A percentile compares a stretch with the other conserved stretches of the same genome.
These are phyloP conservation scores for Nevesoporus exiguus DNA, from an alignment of 768 basidiomycete species.

Conservation along the genomic window DNA sequence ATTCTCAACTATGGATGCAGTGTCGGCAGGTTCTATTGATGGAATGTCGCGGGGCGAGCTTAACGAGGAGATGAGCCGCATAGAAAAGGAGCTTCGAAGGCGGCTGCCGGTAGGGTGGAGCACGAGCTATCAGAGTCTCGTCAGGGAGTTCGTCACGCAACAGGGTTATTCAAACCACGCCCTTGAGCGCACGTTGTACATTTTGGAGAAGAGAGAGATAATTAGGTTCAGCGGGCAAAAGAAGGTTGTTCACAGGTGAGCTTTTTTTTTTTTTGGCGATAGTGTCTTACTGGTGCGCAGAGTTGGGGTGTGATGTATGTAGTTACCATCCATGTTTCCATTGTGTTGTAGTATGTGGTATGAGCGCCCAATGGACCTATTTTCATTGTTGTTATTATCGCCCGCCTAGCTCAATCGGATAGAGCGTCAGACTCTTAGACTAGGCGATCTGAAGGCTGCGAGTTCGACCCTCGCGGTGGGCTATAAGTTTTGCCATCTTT, in stretches of 20 bases:
- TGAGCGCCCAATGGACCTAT: too few species aligned
- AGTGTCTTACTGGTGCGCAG: slow-evolving; percentile 10
- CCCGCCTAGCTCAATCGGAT: slow-evolving; percentile 69
- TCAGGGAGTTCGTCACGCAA: slow-evolving; percentile 89
- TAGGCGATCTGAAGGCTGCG: slow-evolving; percentile 57
- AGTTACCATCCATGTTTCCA: neutral
- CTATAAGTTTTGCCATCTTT: slow-evolving; percentile 27
- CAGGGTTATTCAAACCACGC: slow-evolving; percentile 90
- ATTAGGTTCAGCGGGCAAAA: slow-evolving; percentile 67
- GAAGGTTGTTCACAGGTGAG: slow-evolving; percentile 52
- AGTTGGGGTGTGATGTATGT: slow-evolving; percentile 28
- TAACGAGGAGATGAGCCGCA: slow-evolving; percentile 88
- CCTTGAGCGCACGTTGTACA: slow-evolving; percentile 84
- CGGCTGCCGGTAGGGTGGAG: slow-evolving; percentile 93
- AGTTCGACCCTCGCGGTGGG: slow-evolving; percentile 65
- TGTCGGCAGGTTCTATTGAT: slow-evolving; percentile 89
- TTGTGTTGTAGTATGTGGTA: slow-evolving; percentile 5
- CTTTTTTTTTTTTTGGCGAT: neutral
- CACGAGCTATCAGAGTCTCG: slow-evolving; percentile 91
- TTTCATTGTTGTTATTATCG: slow-evolving; percentile 7
- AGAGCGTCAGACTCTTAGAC: slow-evolving; percentile 64
- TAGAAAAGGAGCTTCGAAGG: slow-evolving; percentile 82
- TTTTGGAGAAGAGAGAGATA: slow-evolving; percentile 95
- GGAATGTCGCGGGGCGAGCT: slow-evolving; percentile 88
- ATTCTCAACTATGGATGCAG: slow-evolving; percentile 98